Evolutionary conservation across 2,329 filamentous ascomycete species (phyloP).

Genomic region (Hypoxylon sp.): DNA sequence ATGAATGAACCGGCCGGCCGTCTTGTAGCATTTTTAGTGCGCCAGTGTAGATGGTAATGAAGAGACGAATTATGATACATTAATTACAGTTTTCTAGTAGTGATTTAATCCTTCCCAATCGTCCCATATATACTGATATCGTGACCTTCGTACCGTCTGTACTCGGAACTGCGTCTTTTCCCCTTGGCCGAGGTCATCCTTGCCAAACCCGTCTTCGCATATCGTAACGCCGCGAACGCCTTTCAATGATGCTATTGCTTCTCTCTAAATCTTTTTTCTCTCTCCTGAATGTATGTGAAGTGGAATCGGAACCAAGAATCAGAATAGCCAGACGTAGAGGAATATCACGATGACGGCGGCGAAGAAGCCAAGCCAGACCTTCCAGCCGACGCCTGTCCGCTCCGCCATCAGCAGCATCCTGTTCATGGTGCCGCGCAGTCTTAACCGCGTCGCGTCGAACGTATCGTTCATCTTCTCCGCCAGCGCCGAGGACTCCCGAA

Average conservation of each 20-base stretch:
- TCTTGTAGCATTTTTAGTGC: slow-evolving; percentile 37
- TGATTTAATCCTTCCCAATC: slow-evolving; percentile 7
- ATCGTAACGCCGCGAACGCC: slow-evolving; percentile 11
- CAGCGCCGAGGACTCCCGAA: slow-evolving; percentile 86
- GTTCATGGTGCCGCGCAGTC: slow-evolving; percentile 93
- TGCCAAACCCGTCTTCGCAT: not conserved
- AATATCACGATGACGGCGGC: slow-evolving; percentile 84
- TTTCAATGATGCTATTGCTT: not conserved
- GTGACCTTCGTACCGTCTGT: slow-evolving; percentile 32
- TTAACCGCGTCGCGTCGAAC: slow-evolving; percentile 86
- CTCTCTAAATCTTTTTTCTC: slow-evolving; percentile 2
- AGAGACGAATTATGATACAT: slow-evolving; percentile 50
- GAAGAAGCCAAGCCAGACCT: slow-evolving; percentile 92
- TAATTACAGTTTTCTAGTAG: slow-evolving; percentile 43
- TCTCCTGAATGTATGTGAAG: slow-evolving; percentile 3
- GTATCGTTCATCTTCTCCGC: slow-evolving; percentile 96
- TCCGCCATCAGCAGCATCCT: slow-evolving; percentile 97
- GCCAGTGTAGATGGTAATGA: slow-evolving; percentile 39
- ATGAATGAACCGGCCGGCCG: slow-evolving; percentile 12
- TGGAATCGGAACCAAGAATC: slow-evolving; percentile 42
- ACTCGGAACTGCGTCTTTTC: slow-evolving; percentile 17
- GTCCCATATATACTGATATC: slow-evolving; percentile 26
- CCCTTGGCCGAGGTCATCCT: too few relatives aligned
- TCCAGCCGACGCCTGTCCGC: slow-evolving; percentile 94
- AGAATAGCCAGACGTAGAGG: slow-evolving; percentile 92